Percentiles rank a stretch among this genome's conserved stretches.
Conservation (phyloP, 495 filamentous ascomycete species). For the Aspergillus indologenus region DNA sequence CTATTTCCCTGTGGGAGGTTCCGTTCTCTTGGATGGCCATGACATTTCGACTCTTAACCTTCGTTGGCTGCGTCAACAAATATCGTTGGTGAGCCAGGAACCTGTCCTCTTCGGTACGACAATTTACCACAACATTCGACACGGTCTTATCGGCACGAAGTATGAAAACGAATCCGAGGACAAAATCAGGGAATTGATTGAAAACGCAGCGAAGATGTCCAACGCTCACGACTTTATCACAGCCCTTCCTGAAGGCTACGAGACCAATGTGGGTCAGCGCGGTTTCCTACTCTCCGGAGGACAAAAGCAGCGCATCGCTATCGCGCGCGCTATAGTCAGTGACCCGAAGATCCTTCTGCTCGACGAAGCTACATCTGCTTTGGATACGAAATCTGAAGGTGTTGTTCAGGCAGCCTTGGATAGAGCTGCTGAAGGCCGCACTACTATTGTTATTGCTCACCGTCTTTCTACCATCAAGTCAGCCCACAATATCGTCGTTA, state of each 20-base stretch:
- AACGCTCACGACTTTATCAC: conserved; percentile 92
- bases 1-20: conserved; percentile 80
- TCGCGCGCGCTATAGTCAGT: conserved; percentile 85
- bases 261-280: conserved; percentile 93
- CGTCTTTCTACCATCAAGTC: conserved; percentile 89
- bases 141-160: conserved; percentile 83
- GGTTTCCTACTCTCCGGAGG: conserved; percentile 91
- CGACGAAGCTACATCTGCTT: conserved; percentile 89
- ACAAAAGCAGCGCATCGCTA: conserved; percentile 91
- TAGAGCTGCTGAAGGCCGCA: conserved; percentile 80
- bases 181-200: conserved; percentile 63
- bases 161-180: conserved; percentile 65
- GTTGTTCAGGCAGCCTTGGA: conserved; percentile 93
- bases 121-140: conserved; percentile 80
- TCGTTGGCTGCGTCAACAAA: conserved; percentile 86
- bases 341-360: conserved; percentile 94
- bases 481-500: conserved; percentile 94
- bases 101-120: conserved; percentile 69
- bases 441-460: conserved; percentile 95
- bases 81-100: conserved; percentile 86
- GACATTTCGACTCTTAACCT: conserved; percentile 81
- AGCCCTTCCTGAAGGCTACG: conserved; percentile 80
- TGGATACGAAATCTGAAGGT: conserved; percentile 95
- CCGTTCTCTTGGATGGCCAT: conserved; percentile 78
- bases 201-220: conserved; percentile 81